Evolutionary conservation across 257 asterid genomes (phyloP), one percentile per base, ranked within the genome.

Genomic region (Ligustrum vulgare): DNA sequence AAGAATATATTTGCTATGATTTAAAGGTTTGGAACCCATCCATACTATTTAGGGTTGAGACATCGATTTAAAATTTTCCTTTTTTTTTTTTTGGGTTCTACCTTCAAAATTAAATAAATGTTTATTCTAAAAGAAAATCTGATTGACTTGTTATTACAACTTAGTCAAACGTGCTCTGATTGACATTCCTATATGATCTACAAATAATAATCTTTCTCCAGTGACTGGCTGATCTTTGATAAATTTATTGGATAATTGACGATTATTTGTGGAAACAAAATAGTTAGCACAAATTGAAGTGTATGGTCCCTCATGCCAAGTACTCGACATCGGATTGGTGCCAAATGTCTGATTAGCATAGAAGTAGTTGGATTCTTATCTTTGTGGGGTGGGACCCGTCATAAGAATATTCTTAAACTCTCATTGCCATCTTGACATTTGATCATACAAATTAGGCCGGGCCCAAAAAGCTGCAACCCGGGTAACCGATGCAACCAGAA

Each of bases 331-430:
- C 41, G 77, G 66, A 71, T 60, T 77, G 81, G 82, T 71, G 78
- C 84, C 78, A 71, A 63, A 74, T 74, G 82, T 77, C 74, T 71
- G 71, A 80, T 67, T 74, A 77, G 35, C 34, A 43, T 25, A 69
- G 35, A 45, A 49, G 60, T 58, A 77, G 67, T 72, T 79, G 69
- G 78, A 64, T 69, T 56, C 79, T 39, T 43, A 33, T 79, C 0
- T 51, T 5, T 51, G 18, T 51, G 2, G 18, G 2, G 3, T 51
- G 62, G 22, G 67, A 31, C 47, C 47, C 16, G 7, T 22, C 34
- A 22, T 8, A 25, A 23, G 18, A 23, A 23, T 22, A 60, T 23
- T 60, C 67, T 23, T 60, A 25, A 10, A 23, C 28, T 25, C 18
- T 60, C 16, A 60, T 22, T 60, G 33, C 34, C 5, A 58, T 13